Percentiles rank a stretch among this genome's conserved stretches.
These are phyloP conservation scores for Aureobasidium sp. DNA, from an alignment of 2,329 filamentous ascomycete genomes.

Conservation along the genomic window DNA sequence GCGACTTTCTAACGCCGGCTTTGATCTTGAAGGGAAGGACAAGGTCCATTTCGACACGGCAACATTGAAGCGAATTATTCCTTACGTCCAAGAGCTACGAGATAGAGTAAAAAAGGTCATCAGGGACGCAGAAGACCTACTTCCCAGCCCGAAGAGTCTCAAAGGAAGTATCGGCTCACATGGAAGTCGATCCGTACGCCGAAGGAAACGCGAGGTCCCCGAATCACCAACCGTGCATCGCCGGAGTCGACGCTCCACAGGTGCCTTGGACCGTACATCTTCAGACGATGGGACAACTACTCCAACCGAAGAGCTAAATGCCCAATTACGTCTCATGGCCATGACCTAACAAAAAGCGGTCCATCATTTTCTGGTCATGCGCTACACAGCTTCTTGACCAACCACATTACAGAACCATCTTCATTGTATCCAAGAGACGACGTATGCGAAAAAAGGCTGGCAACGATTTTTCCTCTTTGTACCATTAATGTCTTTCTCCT, in stretches of 20 bases:
- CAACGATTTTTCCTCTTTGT: slow-evolving; percentile 8
- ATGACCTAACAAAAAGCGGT: slow-evolving; percentile 8
- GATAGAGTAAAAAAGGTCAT: slow-evolving; percentile 40
- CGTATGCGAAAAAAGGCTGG: neutral
- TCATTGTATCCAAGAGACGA: neutral
- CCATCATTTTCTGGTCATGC: neutral
- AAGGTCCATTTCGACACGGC: slow-evolving; percentile 61
- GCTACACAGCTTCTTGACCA: neutral
- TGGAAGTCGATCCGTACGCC: slow-evolving; percentile 27
- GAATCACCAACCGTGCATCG: slow-evolving; percentile 13
- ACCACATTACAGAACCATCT: neutral
- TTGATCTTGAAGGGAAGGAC: slow-evolving; percentile 27
- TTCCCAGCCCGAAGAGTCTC: slow-evolving; percentile 32
- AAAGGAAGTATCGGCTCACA: slow-evolving; percentile 14
- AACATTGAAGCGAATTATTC: slow-evolving; percentile 54
- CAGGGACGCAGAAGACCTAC: slow-evolving; percentile 39
- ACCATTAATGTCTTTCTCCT: slow-evolving; percentile 9
- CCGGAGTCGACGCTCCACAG: slow-evolving; percentile 11
- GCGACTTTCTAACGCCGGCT: slow-evolving; percentile 19
- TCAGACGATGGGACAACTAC: slow-evolving; percentile 14
- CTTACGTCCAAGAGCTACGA: slow-evolving; percentile 40
- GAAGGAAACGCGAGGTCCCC: slow-evolving; percentile 24
- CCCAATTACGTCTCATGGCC: slow-evolving; percentile 20
- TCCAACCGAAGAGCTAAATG: slow-evolving; percentile 17
- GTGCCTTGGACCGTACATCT: slow-evolving; percentile 6